Conservation (phyloP, 768 basidiomycete species). For the Suillus decipiens region DNA sequence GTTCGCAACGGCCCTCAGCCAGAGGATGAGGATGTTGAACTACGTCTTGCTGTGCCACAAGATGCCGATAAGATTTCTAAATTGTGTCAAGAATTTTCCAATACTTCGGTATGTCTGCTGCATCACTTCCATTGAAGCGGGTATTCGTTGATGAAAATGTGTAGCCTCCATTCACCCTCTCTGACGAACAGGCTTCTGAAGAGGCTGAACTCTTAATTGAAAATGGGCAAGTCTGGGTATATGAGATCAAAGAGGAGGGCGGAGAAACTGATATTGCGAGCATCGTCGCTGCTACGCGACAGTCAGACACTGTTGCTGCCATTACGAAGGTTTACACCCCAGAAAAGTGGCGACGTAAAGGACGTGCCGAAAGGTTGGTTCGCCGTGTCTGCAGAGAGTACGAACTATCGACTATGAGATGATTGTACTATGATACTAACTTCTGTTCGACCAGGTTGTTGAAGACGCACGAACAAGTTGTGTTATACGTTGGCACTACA, state of each 20-base stretch:
- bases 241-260: conserved; percentile 39
- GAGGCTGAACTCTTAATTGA: conserved; percentile 51
- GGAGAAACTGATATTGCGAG: conserved; percentile 35
- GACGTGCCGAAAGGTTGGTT: conserved; percentile 56
- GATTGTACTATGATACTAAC: conserved; percentile 13
- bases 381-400: conserved; percentile 46
- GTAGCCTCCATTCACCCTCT: conserved; percentile 40
- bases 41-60: conserved; percentile 35
- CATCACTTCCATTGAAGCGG: conserved; percentile 5
- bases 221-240: conserved; percentile 55
- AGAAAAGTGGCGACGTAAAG: conserved; percentile 42
- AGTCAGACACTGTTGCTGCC: conserved; percentile 47
- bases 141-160: conserved; percentile 32
- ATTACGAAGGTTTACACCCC: conserved; percentile 63
- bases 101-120: conserved; percentile 46
- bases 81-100: conserved; percentile 53
- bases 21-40: conserved; percentile 36
- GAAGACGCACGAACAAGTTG: conserved; percentile 44
- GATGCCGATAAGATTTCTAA: conserved; percentile 44
- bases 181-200: conserved; percentile 37
- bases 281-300: conserved; percentile 60
- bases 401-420: conserved; percentile 18
- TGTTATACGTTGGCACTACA: conserved; percentile 52
- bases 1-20: conserved; percentile 24
- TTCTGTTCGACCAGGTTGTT: conserved; percentile 37